Evolutionary conservation across 2,329 filamentous ascomycete genomes (phyloP), one percentile per base, ranked within the genome.

Genomic region (Neonectria hederae): DNA sequence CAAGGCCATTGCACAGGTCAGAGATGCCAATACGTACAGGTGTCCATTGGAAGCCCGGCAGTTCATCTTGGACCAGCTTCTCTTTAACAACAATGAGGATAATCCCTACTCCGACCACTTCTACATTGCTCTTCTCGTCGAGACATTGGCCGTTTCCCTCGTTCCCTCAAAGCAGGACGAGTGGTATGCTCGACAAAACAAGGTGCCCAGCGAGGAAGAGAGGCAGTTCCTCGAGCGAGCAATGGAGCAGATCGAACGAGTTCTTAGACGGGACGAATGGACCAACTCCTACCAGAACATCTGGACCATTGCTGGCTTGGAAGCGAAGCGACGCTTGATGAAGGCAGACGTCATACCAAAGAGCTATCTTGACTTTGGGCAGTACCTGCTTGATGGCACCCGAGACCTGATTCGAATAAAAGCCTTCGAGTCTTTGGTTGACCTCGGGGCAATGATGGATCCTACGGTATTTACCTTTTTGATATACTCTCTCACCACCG

Each of bases 61-160:
- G 42, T 97, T 97, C 77, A 87, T 99, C 52, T 87, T 97, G 22
- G 94, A 97, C 71, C 92, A 97, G 75, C 83, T 99, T 35, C 90
- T 92, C 53, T 95, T 94, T 81, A 99, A 99, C 75, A 94, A 99
- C 79, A 99, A 99, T 75, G 90, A 92, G 2, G 91, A 92, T 65
- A 99, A 99, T 72, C 80, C 90, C 54, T 97, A 89, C 75, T 97
- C 94, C 5, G 97, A 99, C 74, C 91, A 94, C 66, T 90, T 92
- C 73, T 99, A 97, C 75, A 88, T 99, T 58, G 89, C 93, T 8
- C 91, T 86, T 22, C 84, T 99, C 24, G 91, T 99, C 9, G 82
- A 84, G 45, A 84, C 86, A 0, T 78, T 90, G 26, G 84, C 88
- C 1, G 84, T 83, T 0, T 88, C 86, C n/a, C 80, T 89, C 26